These are phyloP conservation scores for Pyrus hybrid DNA, from an alignment of 331 rosid genomes.

Conservation along the genomic window DNA sequence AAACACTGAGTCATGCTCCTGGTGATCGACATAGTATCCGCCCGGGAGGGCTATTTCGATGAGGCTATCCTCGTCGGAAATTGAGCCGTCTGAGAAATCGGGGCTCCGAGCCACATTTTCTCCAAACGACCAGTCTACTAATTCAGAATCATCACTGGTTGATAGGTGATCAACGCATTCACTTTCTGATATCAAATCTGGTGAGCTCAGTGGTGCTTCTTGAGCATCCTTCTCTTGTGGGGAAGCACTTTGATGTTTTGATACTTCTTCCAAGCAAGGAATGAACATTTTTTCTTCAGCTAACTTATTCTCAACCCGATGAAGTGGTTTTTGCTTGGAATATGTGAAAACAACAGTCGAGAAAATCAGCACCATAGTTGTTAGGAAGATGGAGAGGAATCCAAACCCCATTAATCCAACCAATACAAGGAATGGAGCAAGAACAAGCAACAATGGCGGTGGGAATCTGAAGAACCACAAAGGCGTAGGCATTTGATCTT, in stretches of 20 bases:
- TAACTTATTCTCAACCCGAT: conserved; percentile 11
- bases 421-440: conserved; percentile 36
- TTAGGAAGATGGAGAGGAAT: conserved; percentile 33
- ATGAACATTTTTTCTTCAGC: conserved; percentile 10
- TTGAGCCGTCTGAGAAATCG: conserved; percentile 65
- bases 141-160: conserved; percentile 48
- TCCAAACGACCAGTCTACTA: conserved; percentile 27
- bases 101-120: conserved; percentile 19
- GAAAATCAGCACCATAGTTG: conserved; percentile 33
- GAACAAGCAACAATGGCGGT: conserved; percentile 41
- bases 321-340: conserved; percentile 26
- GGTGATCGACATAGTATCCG: conserved; percentile 45
- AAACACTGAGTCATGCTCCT: conserved; percentile 18
- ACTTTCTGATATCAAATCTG: conserved; percentile 27
- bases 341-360: conserved; percentile 33
- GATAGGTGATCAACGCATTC: conserved; percentile 36
- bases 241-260: conserved; percentile 3
- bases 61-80: conserved; percentile 94
- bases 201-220: conserved; percentile 9
- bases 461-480: conserved; percentile 44
- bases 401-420: conserved; percentile 36
- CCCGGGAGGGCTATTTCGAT: conserved; percentile 80
- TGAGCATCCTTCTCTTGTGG: conserved; percentile 11
- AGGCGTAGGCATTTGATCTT: conserved; percentile 48
- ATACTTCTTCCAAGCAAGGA: conserved; percentile 16